Base-by-base conservation (phyloP, 2,329 filamentous ascomycete genomes). In the Zasmidium cellare region DNA sequence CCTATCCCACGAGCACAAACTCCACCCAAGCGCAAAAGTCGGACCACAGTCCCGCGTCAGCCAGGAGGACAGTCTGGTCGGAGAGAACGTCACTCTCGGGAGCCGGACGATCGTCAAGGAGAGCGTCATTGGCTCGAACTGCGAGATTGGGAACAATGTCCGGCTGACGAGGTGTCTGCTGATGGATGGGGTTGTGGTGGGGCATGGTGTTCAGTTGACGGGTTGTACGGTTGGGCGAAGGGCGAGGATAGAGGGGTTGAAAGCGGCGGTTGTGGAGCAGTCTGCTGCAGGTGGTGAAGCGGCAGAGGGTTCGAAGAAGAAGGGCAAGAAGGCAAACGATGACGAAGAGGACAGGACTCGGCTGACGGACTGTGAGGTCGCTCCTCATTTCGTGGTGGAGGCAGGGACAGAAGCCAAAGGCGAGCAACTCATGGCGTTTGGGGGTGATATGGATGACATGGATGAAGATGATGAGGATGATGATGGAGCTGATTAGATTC, bases 81-180 rank as follows among this genome's bases (percentile, higher is more conserved):
- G 86, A 1, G 90, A 93, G 57, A 97, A 97, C 69, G 91, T 96
- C 44, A 91, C 87, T 1, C 87, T 97, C 0, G 90, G 93, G 69
- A 90, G 93, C 67, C 93, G 93, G 72, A 88, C 86, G 22, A 89
- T 92, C n/a, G 89, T 99, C 76, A 97, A 96, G 74, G 91, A 96
- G 74, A 89, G 83, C 38, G 91, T 97, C 25, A 85, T 99, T 44
- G 94, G 94, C 2, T 86, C 90, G 3, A 91, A 91, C 67, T 96
- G 91, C 72, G 88, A 90, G 67, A 93, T 99, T 63, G 87, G 87
- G 61, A 87, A 88, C 65, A 91, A 92, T n/a, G 91, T 89, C 25
- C 90, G 92, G 64, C 77, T 99, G 46, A 87, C 86, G n/a, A 85
- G 92, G 63, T 97, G 93, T 74, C 76, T 97, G 49, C 78, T 97